Percentiles rank a stretch among this genome's conserved stretches.
Conservation (phyloP, 306 rosid species). For the Gleditsia sinensis region DNA sequence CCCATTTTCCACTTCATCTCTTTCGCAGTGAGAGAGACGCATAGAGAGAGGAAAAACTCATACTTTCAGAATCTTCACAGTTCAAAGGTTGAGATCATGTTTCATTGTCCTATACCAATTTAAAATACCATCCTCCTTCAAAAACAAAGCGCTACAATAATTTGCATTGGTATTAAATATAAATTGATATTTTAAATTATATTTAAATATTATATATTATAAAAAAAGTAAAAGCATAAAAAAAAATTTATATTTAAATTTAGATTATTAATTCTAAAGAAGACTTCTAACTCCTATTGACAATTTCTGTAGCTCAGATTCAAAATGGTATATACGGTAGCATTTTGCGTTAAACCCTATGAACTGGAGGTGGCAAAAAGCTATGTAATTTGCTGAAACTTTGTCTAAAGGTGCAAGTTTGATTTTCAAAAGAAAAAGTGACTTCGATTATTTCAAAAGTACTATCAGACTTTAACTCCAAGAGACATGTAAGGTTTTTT, state of each 20-base stretch:
- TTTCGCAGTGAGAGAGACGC: background rate
- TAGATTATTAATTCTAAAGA: no score
- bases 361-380: constrained; percentile 24
- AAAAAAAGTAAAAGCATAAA: no score
- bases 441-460: constrained; percentile 65
- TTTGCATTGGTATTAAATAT: no score
- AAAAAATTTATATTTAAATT: no score
- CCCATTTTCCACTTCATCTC: background rate
- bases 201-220: no score
- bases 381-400: constrained; percentile 26
- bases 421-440: constrained; percentile 62
- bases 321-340: constrained; percentile 28
- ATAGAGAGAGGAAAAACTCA: constrained; percentile 4
- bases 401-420: constrained; percentile 43
- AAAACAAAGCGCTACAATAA: no score
- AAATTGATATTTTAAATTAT: no score
- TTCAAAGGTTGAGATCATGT: background rate
- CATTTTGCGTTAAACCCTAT: constrained; percentile 30
- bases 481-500: constrained; percentile 13
- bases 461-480: constrained; percentile 29
- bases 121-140: no score
- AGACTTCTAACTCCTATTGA: no score
- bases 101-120: no score
- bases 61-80: constrained; percentile 14
- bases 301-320: no score